Evolutionary conservation across 164 flowering plant genomes (phyloP).

Genomic region (Kalanchoe fedtschenkoi): DNA sequence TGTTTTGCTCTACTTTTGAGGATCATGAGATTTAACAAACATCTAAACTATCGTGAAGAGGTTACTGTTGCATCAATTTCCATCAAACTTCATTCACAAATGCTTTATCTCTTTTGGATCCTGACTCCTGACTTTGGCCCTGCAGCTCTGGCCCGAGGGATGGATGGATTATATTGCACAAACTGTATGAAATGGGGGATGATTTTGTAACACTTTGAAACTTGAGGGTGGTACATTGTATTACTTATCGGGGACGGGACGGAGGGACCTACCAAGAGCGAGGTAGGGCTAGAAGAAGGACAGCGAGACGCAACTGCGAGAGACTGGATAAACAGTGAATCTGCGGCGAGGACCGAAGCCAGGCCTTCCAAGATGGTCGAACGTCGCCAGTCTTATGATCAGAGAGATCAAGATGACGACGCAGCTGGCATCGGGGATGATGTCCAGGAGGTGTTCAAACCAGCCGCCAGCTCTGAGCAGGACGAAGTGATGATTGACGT

Average conservation of each 20-base stretch:
- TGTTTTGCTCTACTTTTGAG: no score
- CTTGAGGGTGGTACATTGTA: neutral
- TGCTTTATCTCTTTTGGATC: no score
- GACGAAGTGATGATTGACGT: conserved; percentile 3
- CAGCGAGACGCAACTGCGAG: neutral
- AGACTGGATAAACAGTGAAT: neutral
- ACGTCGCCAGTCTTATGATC: neutral
- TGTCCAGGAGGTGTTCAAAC: neutral
- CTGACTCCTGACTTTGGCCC: no score
- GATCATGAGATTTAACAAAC: no score
- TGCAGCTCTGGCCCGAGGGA: no score
- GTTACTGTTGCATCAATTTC: no score
- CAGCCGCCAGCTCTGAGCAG: neutral
- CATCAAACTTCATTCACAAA: no score
- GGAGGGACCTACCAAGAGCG: neutral
- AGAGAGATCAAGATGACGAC: neutral
- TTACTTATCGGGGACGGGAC: no score
- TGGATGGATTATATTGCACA: no score
- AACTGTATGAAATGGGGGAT: no score
- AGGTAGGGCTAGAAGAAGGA: neutral
- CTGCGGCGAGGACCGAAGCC: neutral
- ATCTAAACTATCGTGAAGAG: no score
- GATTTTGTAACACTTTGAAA: neutral
- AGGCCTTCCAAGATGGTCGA: neutral
- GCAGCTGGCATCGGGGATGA: neutral